Base-by-base conservation (phyloP, 1,284 basidiomycete genomes). In the Microbotryomycetes sp. region DNA sequence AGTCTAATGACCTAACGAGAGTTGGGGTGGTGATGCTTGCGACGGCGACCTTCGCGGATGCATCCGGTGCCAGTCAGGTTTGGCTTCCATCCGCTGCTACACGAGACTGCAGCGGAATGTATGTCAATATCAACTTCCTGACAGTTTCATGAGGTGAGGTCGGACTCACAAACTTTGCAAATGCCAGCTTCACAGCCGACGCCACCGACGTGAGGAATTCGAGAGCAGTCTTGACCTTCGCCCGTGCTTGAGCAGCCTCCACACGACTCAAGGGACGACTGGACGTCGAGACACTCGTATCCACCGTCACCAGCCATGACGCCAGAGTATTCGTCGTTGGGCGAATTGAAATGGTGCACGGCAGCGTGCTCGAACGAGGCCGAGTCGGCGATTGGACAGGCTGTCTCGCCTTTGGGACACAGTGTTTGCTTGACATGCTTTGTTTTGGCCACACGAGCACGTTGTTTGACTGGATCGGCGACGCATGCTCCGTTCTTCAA, bases 221-320 rank as follows among this genome's bases (percentile, higher is more conserved):
- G 72, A 26, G 83, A 84, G 76, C 87, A 90, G 75, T 90, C 86
- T 72, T 83, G 78, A 46, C 88, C 87, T 53, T 79, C 72, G 29
- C 83, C 83, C 36, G 79, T 75, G 4, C 82, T 80, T 6, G 81
- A 75, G 73, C 87, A 90, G 45, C 88, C 88, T 71, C 87, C 87
- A 74, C 88, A 90, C 3, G 52, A 74, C 59, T 78, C 74, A 58
- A 78, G 73, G 64, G 77, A 76, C 23, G 67, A 71, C 15, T 62
- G 49, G 49, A 70, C 71, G 70, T 79, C 76, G 67, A 79, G 59
- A 67, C 78, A 79, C 63, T 79, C 78, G 71, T 74, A 78, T 25
- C 59, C 64, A 9, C 63, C 64, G 14, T 31, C 29, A 19, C 66
- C 64, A 2, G 59, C 58, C 59, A 66, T 62, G 54, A 65, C 31